Percentiles rank a stretch among this genome's conserved stretches.
These are phyloP conservation scores for Erigeron canadensis DNA, from an alignment of 129 eudicot species.

Conservation along the genomic window DNA sequence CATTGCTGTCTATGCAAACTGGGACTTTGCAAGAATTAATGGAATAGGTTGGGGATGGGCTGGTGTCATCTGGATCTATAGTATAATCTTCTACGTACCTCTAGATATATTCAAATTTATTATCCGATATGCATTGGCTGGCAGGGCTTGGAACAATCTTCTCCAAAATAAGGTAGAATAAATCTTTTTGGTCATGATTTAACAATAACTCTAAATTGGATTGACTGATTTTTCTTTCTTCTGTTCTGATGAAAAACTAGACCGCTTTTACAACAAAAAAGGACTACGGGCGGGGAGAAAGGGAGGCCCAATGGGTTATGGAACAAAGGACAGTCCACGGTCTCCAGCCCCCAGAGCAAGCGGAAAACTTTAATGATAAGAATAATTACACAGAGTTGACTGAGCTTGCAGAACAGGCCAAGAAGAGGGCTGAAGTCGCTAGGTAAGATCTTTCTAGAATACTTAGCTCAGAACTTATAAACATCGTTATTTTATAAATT, in stretches of 20 bases:
- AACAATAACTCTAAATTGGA: constrained; percentile 14
- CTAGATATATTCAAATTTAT: constrained; percentile 68
- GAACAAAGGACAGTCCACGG: constrained; percentile 83
- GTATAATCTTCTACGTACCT: constrained; percentile 60
- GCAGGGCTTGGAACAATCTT: constrained; percentile 72
- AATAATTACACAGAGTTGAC: constrained; percentile 61
- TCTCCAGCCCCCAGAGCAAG: constrained; percentile 45
- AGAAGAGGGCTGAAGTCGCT: constrained; percentile 80
- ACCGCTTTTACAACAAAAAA: constrained; percentile 72
- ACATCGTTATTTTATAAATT: neutral
- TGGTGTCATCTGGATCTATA: constrained; percentile 79
- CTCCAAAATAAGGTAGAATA: constrained; percentile 58
- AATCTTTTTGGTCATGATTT: neutral
- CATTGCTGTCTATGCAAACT: constrained; percentile 82
- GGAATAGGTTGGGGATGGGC: constrained; percentile 99
- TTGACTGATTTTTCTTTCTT: constrained; percentile 18
- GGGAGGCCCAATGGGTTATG: constrained; percentile 84
- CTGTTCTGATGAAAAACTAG: constrained; percentile 32
- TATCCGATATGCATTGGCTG: constrained; percentile 57
- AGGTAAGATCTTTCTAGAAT: constrained; percentile 35
- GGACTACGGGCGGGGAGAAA: constrained; percentile 74
- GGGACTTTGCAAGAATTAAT: constrained; percentile 69
- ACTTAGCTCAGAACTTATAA: neutral
- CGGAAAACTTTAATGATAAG: constrained; percentile 49
- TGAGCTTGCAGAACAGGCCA: constrained; percentile 85